These are phyloP conservation scores for Citrus glauca DNA, from an alignment of 345 rosid species.

Conservation along the genomic window DNA sequence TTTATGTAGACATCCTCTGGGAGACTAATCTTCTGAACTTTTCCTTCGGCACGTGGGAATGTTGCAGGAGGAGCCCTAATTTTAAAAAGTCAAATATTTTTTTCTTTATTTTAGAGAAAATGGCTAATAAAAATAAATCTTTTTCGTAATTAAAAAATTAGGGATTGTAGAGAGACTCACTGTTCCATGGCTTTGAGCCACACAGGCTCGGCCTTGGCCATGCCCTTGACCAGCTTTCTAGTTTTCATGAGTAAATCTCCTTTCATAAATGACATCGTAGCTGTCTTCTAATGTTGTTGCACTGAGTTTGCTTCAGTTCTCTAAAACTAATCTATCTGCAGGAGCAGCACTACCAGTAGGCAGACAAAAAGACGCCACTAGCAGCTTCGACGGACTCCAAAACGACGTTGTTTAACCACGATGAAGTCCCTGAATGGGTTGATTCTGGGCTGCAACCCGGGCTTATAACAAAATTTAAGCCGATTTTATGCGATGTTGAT, in stretches of 20 bases:
- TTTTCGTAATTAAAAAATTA: not conserved
- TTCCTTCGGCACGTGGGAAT: constrained; percentile 66
- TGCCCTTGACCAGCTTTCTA: constrained; percentile 81
- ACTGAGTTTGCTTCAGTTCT: too few species aligned
- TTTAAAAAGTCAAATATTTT: not conserved
- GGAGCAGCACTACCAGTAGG: too few species aligned
- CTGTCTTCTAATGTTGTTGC: not conserved
- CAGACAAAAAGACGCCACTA: too few species aligned
- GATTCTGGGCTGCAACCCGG: not conserved
- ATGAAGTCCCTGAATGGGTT: too few species aligned
- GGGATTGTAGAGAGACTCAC: constrained; percentile 34
- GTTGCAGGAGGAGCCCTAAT: constrained; percentile 70
- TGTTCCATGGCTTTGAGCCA: constrained; percentile 96
- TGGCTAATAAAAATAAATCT: not conserved
- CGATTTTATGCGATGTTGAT: too few species aligned
- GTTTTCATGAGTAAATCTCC: constrained; percentile 76
- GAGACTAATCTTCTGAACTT: constrained; percentile 60
- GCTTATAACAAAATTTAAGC: not conserved
- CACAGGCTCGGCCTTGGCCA: constrained; percentile 66
- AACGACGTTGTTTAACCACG: too few species aligned
- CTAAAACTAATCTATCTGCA: too few species aligned
- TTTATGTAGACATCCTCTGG: constrained; percentile 77
- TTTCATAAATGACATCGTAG: constrained; percentile 74
- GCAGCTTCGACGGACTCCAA: too few species aligned
- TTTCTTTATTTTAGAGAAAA: not conserved